Evolutionary conservation across 106 monocot species (phyloP).

Genomic region (Gastrodia elata): DNA sequence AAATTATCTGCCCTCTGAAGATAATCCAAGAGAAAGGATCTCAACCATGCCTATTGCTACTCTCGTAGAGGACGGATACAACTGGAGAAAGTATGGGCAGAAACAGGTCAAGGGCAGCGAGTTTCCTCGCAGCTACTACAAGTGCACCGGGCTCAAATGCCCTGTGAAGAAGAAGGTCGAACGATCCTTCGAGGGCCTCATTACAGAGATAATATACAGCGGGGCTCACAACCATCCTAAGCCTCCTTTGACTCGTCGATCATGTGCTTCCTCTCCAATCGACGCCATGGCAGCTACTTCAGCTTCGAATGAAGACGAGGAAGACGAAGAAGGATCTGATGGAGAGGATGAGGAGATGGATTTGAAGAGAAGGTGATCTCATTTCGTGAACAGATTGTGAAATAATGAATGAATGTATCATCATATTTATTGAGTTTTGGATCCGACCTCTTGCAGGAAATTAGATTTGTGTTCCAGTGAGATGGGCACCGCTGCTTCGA

Average conservation of each 20-base stretch:
- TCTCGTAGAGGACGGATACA: slow-evolving; percentile 76
- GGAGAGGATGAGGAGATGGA: slow-evolving; percentile 61
- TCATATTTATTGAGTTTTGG: background rate
- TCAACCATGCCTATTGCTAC: slow-evolving; percentile 19
- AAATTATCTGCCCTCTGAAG: slow-evolving; percentile 28
- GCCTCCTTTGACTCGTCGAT: slow-evolving; percentile 41
- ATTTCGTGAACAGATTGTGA: background rate
- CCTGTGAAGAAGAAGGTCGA: slow-evolving; percentile 85
- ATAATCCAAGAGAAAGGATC: slow-evolving; percentile 36
- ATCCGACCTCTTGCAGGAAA: slow-evolving; percentile 36
- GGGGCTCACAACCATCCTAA: slow-evolving; percentile 68
- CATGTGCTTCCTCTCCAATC: background rate
- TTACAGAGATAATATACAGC: slow-evolving; percentile 82
- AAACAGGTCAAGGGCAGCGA: slow-evolving; percentile 91
- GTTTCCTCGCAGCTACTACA: slow-evolving; percentile 85
- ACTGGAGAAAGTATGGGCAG: slow-evolving; percentile 95
- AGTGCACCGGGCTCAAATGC: slow-evolving; percentile 76
- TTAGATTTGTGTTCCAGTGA: slow-evolving; percentile 46
- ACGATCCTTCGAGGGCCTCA: slow-evolving; percentile 53
- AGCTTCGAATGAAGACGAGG: slow-evolving; percentile 41
- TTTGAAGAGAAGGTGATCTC: slow-evolving; percentile 51
- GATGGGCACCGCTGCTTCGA: slow-evolving; percentile 52
- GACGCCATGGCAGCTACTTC: slow-evolving; percentile 24
- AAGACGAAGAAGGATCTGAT: slow-evolving; percentile 24
- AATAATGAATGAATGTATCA: no score